Evolutionary conservation across 2,329 filamentous ascomycete species (phyloP).

Genomic region (Sclerotinia glacialis): DNA sequence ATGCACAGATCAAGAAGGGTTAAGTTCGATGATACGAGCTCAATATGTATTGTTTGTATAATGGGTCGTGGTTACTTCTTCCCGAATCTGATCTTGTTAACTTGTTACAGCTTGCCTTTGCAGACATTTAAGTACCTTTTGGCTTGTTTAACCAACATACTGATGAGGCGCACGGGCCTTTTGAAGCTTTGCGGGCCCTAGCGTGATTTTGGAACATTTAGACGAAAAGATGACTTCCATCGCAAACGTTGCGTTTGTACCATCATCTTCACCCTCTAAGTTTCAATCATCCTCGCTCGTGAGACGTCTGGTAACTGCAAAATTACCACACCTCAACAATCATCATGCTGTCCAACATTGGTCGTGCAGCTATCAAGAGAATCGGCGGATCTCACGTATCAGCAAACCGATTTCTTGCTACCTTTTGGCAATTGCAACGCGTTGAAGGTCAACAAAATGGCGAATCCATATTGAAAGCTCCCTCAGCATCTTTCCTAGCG

Average conservation of each 20-base stretch:
- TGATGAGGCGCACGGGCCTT: neutral
- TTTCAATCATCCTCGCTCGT: conserved; percentile 9
- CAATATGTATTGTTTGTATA: neutral
- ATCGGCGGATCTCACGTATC: conserved; percentile 30
- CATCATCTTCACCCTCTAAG: conserved; percentile 5
- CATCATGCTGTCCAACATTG: conserved; percentile 39
- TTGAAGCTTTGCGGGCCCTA: neutral
- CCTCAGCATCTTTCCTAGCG: conserved; percentile 19
- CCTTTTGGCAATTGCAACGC: conserved; percentile 33
- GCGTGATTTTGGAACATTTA: conserved; percentile 13
- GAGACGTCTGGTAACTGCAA: conserved; percentile 1
- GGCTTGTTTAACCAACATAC: neutral
- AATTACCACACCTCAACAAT: neutral
- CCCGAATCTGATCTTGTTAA: neutral
- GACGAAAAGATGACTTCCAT: conserved; percentile 10
- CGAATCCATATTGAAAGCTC: conserved; percentile 23
- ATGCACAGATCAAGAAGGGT: neutral
- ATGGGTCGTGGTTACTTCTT: neutral
- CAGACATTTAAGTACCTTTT: neutral
- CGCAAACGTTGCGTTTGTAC: neutral
- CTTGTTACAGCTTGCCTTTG: neutral
- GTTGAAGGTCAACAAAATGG: conserved; percentile 26
- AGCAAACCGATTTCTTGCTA: conserved; percentile 33
- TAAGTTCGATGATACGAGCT: neutral
- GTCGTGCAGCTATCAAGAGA: conserved; percentile 37